Evolutionary conservation across 306 rosid genomes (phyloP), one percentile per base, ranked within the genome.

Genomic region (Macrotyloma uniflorum): DNA sequence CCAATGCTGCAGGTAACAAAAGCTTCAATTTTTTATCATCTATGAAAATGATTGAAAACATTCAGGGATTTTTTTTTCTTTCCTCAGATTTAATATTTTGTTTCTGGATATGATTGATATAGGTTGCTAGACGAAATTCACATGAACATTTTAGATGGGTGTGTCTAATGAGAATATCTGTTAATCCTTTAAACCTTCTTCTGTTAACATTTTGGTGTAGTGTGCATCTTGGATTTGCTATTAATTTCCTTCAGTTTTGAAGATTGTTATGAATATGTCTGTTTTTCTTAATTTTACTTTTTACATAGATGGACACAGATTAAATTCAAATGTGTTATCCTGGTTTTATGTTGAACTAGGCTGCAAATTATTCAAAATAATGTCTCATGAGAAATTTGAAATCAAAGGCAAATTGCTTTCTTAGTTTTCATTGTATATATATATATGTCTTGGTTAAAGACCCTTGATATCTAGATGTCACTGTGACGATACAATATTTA

Each of bases 1-100:
- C 99, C 99, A 22, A 95, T 95, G 99, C 87, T 93, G 74, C 99
- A 93, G 98, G 99, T 95, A 80, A 71, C 45, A 77, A 53, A 71
- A 67, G 12, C 68, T 79, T 55, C 67, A 45, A 42, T 18, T 47
- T 46, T 65, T 59, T 66, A 28, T 71, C 57, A 26, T 64, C 55
- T 40, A 20, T 45, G 61, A 26, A 78, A 62, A 53, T 62, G 69
- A 54, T 66, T 74, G 71, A 78, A 1, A 35, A 59, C 33, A 36
- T 61, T 82, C 55, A 45, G 72, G 38, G 72, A 54, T 38, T 10
- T 38, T 69, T 62, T 83, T 55, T 28, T 45, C 45, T 76, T 71
- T 59, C 50, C 59, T 73, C 70, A 20, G 46, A 62, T 62, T 80
- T 74, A n/a, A 45, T 76, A 47, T 54, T 70, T 55, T 78, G 20